Evolutionary conservation across 2,329 filamentous ascomycete species (phyloP).

Genomic region (Lasiodiplodia gonubiensis): DNA sequence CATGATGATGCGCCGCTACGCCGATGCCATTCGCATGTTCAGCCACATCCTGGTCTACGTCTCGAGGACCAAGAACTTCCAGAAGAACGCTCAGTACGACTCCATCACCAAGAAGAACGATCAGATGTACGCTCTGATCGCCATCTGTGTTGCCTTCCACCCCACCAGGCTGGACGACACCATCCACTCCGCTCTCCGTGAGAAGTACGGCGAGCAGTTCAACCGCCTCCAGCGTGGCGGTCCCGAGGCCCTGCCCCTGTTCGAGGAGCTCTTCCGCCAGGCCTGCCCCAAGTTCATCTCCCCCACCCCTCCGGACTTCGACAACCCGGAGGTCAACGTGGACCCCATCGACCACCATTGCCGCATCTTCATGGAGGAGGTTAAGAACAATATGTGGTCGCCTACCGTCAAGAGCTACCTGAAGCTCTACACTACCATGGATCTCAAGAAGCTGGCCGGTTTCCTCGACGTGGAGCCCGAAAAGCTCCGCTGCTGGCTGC

Average conservation of each 20-base stretch:
- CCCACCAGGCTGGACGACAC: slow-evolving; percentile 97
- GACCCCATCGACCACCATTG: slow-evolving; percentile 98
- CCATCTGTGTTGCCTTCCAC: slow-evolving; percentile 98
- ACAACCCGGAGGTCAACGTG: slow-evolving; percentile 93
- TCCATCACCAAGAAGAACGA: slow-evolving; percentile 99
- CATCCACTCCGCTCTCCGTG: slow-evolving; percentile 94
- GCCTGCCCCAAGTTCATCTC: slow-evolving; percentile 99
- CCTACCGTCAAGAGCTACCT: slow-evolving; percentile 98
- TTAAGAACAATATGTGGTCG: slow-evolving; percentile 98
- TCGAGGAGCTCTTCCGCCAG: slow-evolving; percentile 95
- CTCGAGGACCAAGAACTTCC: slow-evolving; percentile 99
- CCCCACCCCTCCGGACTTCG: slow-evolving; percentile 94
- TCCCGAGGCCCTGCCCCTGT: slow-evolving; percentile 91
- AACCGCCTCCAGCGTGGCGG: slow-evolving; percentile 95
- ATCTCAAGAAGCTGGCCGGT: slow-evolving; percentile 94
- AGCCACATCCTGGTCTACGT: slow-evolving; percentile 99
- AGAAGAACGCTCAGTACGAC: slow-evolving; percentile 98
- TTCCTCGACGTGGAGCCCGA: slow-evolving; percentile 98
- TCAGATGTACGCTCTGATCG: slow-evolving; percentile 99
- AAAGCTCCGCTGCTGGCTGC: slow-evolving; percentile 87
- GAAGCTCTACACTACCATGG: slow-evolving; percentile 99
- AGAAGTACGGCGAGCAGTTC: slow-evolving; percentile 99
- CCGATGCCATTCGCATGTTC: slow-evolving; percentile 99
- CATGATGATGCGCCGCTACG: slow-evolving; percentile 99
- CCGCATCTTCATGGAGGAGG: slow-evolving; percentile 98